Base-by-base conservation (phyloP, 2,329 filamentous ascomycete species). In the Alternaria dauci region DNA sequence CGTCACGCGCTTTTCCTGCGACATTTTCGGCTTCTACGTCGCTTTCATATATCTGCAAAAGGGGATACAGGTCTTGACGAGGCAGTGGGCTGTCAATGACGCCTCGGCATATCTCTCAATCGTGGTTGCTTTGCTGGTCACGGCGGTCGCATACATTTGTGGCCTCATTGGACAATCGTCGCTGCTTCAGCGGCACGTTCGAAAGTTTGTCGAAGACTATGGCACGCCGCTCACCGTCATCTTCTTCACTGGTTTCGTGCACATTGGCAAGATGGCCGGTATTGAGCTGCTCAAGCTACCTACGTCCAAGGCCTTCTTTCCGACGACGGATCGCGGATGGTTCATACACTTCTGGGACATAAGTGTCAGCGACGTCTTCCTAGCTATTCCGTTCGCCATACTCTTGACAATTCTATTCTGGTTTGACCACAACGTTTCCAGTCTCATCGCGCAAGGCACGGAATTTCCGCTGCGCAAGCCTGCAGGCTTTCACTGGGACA, bases 11-110 rank as follows among this genome's bases (percentile, higher is more conserved):
- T 97, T 97, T 76, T 93, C 92, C 25, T 96, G 93, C 80, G 93
- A 97, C 77, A 95, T 94, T 71, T 96, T 97, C 68, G 93, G 93
- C 52, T 96, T 96, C 81, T 96, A 96, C 75, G 93, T 96, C 48
- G 93, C 93, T 58, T 93, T 91, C 74, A 94, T 96, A 78, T 96
- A 96, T 75, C 84, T 96, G 20, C 92, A 96, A 74, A 96, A 96
- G 79, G 93, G 93, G 16, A 90, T 96, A 63, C 92, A 96, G 78
- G 91, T 96, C 14, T 85, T 96, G 20, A 89, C 89, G 43, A 86
- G 90, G 12, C 90, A 96, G 71, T 93, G 91, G 78, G 81, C 76
- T 78, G 82, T 67, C 59, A 84, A 83, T 50, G 86, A 90, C 52
- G 78, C 75, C 82, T 95, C 81, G 4, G 86, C 85, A 8, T 96